phyloP scores from a whole-genome alignment of 768 basidiomycete genomes.

The Imleria badia region DNA sequence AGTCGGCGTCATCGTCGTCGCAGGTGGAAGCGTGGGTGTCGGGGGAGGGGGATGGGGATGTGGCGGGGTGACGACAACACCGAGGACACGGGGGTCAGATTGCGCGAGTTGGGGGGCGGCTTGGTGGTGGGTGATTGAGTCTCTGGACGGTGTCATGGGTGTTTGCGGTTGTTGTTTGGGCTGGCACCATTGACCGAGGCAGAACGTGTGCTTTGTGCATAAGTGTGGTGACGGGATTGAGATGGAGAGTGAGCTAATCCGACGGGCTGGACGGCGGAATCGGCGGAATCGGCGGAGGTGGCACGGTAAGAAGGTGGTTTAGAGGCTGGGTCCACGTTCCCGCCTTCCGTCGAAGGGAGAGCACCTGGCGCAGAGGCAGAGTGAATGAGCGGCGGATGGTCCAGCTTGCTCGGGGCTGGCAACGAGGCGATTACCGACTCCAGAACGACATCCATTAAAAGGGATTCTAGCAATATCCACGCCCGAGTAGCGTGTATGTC shows the following conservation, averaged over 20 bases:
- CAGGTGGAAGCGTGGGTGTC: slow-evolving; percentile 31
- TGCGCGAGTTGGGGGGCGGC: slow-evolving; percentile 41
- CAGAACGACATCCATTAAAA: slow-evolving; percentile 51
- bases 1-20: slow-evolving; percentile 44
- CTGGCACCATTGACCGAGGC: slow-evolving; percentile 12
- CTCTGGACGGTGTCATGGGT: slow-evolving; percentile 17
- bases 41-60: slow-evolving; percentile 29
- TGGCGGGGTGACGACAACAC: slow-evolving; percentile 57
- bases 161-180: slow-evolving; percentile 22
- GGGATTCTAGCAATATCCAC: slow-evolving; percentile 66
- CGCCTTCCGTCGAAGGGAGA: slow-evolving; percentile 28
- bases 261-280: slow-evolving; percentile 14
- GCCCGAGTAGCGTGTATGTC: slow-evolving; percentile 56
- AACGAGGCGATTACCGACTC: slow-evolving; percentile 29
- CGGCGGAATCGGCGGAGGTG: slow-evolving; percentile 29
- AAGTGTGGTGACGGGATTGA: slow-evolving; percentile 18
- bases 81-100: slow-evolving; percentile 57
- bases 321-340: slow-evolving; percentile 6
- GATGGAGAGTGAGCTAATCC: slow-evolving; percentile 23
- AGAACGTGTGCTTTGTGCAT: slow-evolving; percentile 14
- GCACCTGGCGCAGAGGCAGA: slow-evolving; percentile 44
- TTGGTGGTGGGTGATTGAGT: slow-evolving; percentile 22
- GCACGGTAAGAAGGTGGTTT: slow-evolving; percentile 28
- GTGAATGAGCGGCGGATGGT: slow-evolving; percentile 33
- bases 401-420: slow-evolving; percentile 15